phyloP scores from a whole-genome alignment of 148 eudicot species.

The Chenopodium suecicum region DNA sequence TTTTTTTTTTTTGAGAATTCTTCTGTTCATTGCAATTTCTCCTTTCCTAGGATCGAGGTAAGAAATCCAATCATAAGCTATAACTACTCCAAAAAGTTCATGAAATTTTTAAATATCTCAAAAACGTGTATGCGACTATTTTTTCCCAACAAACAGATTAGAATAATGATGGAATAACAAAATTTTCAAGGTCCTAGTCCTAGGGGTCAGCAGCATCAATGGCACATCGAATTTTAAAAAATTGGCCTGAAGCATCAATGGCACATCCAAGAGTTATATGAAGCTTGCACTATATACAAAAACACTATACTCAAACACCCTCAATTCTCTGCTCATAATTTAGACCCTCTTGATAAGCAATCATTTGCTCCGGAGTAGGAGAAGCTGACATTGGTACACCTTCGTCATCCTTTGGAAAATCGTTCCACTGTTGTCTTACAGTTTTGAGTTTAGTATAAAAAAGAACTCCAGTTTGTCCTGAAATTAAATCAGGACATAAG shows the following conservation, averaged over 20 bases:
- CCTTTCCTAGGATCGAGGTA: too few species aligned
- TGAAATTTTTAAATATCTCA: too few species aligned
- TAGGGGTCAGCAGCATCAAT: background rate
- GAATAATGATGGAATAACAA: too few species aligned
- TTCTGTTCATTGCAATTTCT: too few species aligned
- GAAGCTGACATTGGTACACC: background rate
- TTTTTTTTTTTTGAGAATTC: too few species aligned
- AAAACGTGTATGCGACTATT: too few species aligned
- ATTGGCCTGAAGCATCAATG: background rate
- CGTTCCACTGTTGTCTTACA: conserved; percentile 70
- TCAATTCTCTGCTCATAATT: background rate
- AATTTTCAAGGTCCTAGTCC: too few species aligned
- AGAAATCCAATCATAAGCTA: too few species aligned
- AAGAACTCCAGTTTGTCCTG: conserved; percentile 57
- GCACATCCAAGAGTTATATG: background rate
- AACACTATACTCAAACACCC: background rate
- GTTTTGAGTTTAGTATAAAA: conserved; percentile 57
- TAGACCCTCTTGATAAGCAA: background rate
- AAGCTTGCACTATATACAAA: background rate
- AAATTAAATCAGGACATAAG: background rate
- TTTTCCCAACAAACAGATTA: too few species aligned
- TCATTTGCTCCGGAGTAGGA: background rate
- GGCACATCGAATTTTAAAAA: background rate
- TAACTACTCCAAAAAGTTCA: too few species aligned
- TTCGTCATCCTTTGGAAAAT: conserved; percentile 31